A percentile compares a stretch with the other conserved stretches of the same genome.
phyloP scores from a whole-genome alignment of 129 eudicot genomes.

The Centrapalus pauciflorus region DNA sequence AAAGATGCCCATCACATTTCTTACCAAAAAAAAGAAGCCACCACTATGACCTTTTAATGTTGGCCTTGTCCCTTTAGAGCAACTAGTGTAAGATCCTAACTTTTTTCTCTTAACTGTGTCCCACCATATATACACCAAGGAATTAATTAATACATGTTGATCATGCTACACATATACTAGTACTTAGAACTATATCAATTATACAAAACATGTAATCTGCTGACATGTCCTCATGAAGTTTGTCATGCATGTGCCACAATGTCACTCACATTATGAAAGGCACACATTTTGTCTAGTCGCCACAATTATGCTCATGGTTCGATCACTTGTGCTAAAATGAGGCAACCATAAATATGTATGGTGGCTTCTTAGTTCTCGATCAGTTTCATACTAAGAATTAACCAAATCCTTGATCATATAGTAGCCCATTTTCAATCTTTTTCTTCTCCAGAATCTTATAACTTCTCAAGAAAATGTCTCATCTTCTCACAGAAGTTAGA shows the following conservation, averaged over 20 bases:
- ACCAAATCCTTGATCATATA: neutral
- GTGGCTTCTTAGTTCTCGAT: neutral
- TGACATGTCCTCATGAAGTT: neutral
- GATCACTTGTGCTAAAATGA: neutral
- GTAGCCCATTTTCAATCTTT: neutral
- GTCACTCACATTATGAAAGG: neutral
- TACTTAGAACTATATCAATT: neutral
- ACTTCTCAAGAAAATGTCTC: constrained; percentile 11
- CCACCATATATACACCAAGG: neutral
- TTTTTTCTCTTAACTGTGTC: neutral
- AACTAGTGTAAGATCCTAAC: neutral
- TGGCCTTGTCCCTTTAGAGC: neutral
- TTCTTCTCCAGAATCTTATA: neutral
- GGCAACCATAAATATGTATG: constrained; percentile 8
- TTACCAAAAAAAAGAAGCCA: neutral
- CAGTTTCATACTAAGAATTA: neutral
- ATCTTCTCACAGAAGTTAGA: constrained; percentile 4
- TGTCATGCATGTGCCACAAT: neutral
- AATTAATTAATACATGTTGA: too few species aligned
- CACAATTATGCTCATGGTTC: neutral
- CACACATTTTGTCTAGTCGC: neutral
- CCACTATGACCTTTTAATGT: neutral
- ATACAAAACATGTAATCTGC: neutral
- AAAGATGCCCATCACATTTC: neutral
- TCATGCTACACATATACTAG: neutral